Evolutionary conservation across 2,329 filamentous ascomycete genomes (phyloP), one percentile per base, ranked within the genome.

Genomic region (Venturia pyrina): DNA sequence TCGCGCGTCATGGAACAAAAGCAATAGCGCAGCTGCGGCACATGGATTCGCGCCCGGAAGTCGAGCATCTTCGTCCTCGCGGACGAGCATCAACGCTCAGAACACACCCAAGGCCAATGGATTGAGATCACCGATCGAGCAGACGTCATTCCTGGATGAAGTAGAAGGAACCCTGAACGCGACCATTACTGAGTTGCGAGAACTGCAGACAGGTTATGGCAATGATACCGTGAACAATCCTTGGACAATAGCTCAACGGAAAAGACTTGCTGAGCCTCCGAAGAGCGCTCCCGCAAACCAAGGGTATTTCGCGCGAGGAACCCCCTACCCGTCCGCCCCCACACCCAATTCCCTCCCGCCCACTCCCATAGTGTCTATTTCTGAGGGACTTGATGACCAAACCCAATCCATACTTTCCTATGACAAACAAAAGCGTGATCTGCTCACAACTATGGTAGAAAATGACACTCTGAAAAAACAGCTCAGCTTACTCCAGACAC

Each of bases 141-240:
- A 34, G 15, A 8, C n/a, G 0, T 21, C n/a, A 7, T 3, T 40
- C 44, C 43, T 66, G 21, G 65, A 66, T 40, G 57, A 63, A 48
- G 65, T 66, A 7, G 65, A 64, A 37, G 65, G 65, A 7, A 64
- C 65, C n/a, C 44, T 66, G 21, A 66, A 44, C 61, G 65, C 65
- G 21, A 66, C 65, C 32, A 66, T 66, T 19, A 56, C 56, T 10
- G 61, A 66, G 34, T 28, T 66, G 17, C 59, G 64, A 43, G 65
- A 64, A n/a, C 24, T 66, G 43, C 65, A 66, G 40, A 53, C 13
- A 21, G 43, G n/a, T 0, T 64, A n/a, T 44, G 19, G 50, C 10
- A 24, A 63, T 15, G 41, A 50, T 17, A 17, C n/a, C 21, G 10
- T 10, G 21, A 41, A 44, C 60, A 43, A 43, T 15, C n/a, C 21